Conservation (phyloP, 2,329 filamentous ascomycete species). For the Dothistroma septosporum region DNA sequence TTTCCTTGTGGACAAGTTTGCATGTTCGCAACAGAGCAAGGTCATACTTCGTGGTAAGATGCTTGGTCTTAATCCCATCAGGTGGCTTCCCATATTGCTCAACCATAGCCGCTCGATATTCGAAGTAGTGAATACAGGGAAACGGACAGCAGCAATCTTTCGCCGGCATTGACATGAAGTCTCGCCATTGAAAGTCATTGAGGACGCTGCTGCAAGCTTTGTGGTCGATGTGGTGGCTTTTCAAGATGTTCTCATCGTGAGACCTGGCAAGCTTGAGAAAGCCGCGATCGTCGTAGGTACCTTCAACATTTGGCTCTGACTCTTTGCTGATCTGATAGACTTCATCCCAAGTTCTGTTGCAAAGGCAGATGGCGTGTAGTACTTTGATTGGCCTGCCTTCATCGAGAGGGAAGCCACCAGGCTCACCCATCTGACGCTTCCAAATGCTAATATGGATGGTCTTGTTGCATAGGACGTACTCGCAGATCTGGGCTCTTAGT, state of each 20-base stretch:
- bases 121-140: conserved; percentile 15
- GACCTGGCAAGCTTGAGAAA: background rate
- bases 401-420: conserved; percentile 7
- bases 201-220: conserved; percentile 11
- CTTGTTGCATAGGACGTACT: conserved; percentile 14
- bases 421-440: conserved; percentile 7
- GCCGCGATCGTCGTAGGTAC: background rate
- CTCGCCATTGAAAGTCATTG: conserved; percentile 15
- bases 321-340: background rate
- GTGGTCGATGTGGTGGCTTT: background rate
- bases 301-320: background rate
- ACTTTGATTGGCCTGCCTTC: background rate
- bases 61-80: conserved; percentile 9
- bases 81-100: conserved; percentile 13
- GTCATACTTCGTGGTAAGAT: conserved; percentile 12
- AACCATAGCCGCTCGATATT: conserved; percentile 11
- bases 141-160: conserved; percentile 12
- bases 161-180: conserved; percentile 10
- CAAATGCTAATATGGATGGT: conserved; percentile 14
- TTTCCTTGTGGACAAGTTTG: conserved; percentile 14
- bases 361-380: conserved; percentile 9
- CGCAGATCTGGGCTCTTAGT: conserved; percentile 18
- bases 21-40: conserved; percentile 11
- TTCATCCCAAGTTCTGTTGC: background rate
- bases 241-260: background rate